Percentiles rank a stretch among this genome's conserved stretches.
Conservation (phyloP, 768 basidiomycete species). For the Xerocomellus dryophilus region DNA sequence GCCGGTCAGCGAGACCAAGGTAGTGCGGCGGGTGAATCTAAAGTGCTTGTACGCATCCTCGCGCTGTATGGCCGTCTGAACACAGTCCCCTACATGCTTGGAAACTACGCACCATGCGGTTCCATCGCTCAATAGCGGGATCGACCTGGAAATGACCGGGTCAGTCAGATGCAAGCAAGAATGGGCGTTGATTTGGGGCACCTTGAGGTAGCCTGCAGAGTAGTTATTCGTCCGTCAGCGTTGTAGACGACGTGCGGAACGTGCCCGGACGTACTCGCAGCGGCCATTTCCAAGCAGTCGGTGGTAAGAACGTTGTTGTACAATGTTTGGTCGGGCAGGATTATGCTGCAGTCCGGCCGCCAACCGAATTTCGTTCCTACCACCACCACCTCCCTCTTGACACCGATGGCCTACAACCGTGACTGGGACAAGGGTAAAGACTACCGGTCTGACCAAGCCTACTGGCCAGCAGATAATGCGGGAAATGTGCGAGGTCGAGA, state of each 20-base stretch:
- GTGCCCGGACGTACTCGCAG: conserved; percentile 48
- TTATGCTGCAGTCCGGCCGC: not conserved
- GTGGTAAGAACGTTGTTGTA: conserved; percentile 30
- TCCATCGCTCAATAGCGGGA: conserved; percentile 64
- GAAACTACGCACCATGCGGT: conserved; percentile 47
- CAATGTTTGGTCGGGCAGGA: conserved; percentile 25
- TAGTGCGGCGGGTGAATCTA: conserved; percentile 69
- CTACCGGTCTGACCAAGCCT: conserved; percentile 44
- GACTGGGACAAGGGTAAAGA: conserved; percentile 87
- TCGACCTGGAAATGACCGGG: conserved; percentile 34
- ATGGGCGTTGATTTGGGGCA: conserved; percentile 21
- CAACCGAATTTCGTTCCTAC: conserved; percentile 21
- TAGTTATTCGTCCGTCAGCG: conserved; percentile 18
- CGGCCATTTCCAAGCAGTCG: conserved; percentile 53
- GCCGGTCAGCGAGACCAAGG: conserved; percentile 59
- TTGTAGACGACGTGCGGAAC: not conserved
- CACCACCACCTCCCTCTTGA: conserved; percentile 16
- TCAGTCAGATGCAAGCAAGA: not conserved
- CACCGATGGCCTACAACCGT: conserved; percentile 68
- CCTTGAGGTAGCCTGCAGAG: conserved; percentile 56
- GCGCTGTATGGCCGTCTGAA: conserved; percentile 45
- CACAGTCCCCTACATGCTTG: not conserved
- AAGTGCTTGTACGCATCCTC: conserved; percentile 84
- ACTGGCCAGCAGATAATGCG: conserved; percentile 39
- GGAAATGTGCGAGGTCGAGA: conserved; percentile 55